Base-by-base conservation (phyloP, 176 grass and related monocot species). In the Oryza officinalis region DNA sequence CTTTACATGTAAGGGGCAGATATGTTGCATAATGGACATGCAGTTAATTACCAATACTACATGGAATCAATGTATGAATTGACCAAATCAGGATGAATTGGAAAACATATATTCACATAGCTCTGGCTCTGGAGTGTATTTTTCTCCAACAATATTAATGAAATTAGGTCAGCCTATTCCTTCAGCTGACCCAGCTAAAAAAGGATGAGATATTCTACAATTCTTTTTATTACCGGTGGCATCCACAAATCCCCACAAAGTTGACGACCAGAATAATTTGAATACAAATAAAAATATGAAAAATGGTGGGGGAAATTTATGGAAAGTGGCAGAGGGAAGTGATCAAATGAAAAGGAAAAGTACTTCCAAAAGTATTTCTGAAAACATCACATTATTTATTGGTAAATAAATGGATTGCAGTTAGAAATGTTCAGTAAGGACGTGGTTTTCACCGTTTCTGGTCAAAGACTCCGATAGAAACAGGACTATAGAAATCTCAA, bases 401-500 rank as follows among this genome's bases (percentile, higher is more conserved):
- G 22, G 13, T n/a, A 38, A 38, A 38, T 44, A 26, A 71, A 25
- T 43, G 1, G 5, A 3, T 44, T 8, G n/a, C 22, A 26, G 41
- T 44, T 44, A 3, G 23, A 72, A 46, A 72, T 47, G 23, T 47
- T 72, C 23, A 47, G 44, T 28, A 28, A 72, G 68, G 40, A 72
- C n/a, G 23, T 27, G 41, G 2, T 72, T 72, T 72, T 26, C 41
- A 23, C 20, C 8, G 0, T 27, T 72, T 72, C 41, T 72, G 70
- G 70, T 72, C 15, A 27, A 27, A 71, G 23, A 33, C 20, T 59
- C 14, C 40, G 68, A 82, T 13, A 72, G 52, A 22, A 57, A 72
- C 50, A 2, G 64, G 50, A 81, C 27, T 63, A 31, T 27, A 75
- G 71, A 76, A 47, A 54, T 67, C 20, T 81, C 47, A 12, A 63